Percentiles rank a stretch among this genome's conserved stretches.
phyloP scores from a whole-genome alignment of 768 basidiomycete species.

The Tephrocybe rancida region DNA sequence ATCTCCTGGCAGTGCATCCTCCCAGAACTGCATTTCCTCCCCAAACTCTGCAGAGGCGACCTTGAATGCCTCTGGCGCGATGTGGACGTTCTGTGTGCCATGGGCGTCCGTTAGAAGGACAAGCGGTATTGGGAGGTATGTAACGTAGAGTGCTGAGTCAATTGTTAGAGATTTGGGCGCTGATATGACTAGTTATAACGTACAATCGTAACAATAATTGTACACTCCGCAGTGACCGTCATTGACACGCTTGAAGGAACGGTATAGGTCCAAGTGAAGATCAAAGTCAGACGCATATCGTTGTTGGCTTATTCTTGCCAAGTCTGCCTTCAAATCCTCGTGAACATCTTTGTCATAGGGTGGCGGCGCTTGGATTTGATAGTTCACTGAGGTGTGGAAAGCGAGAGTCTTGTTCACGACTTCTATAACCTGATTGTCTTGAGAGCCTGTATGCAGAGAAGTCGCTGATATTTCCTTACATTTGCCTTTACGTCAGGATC shows the following conservation, averaged over 20 bases:
- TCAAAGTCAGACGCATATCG: constrained; percentile 54
- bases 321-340: constrained; percentile 53
- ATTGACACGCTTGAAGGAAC: constrained; percentile 54
- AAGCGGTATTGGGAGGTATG: constrained; percentile 52
- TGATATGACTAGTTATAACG: constrained; percentile 1
- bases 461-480: constrained; percentile 39
- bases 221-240: constrained; percentile 62
- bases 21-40: constrained; percentile 56
- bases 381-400: constrained; percentile 66
- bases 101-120: constrained; percentile 45
- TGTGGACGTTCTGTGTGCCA: constrained; percentile 51
- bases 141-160: constrained; percentile 41
- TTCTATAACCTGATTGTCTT: constrained; percentile 46
- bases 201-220: constrained; percentile 49
- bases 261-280: constrained; percentile 55
- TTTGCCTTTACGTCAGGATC: constrained; percentile 50
- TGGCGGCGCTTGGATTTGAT: constrained; percentile 53
- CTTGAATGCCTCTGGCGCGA: constrained; percentile 54
- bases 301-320: constrained; percentile 48
- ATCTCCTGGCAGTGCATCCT: constrained; percentile 48
- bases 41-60: constrained; percentile 53
- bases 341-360: constrained; percentile 59
- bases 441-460: background rate
- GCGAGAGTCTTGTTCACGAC: constrained; percentile 59
- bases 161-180: background rate